Evolutionary conservation across 139 green algal genomes (phyloP).

Genomic region (Coccomyxa sp.): DNA sequence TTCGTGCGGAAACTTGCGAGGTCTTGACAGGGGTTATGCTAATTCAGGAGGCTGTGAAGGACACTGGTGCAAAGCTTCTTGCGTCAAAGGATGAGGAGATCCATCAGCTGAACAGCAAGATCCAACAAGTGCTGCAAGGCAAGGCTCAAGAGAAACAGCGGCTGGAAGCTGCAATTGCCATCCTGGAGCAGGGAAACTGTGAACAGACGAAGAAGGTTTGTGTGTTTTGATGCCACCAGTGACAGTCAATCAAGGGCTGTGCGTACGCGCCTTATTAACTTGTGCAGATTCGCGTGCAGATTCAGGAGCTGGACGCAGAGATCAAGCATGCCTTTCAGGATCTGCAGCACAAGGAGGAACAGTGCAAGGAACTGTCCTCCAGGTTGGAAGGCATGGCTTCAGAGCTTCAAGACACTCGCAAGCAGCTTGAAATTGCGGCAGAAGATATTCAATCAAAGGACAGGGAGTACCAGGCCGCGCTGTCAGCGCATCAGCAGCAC

Average conservation of each 20-base stretch:
- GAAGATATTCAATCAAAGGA: too few species aligned
- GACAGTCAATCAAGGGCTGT: neutral
- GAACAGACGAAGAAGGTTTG: neutral
- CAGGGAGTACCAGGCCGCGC: too few species aligned
- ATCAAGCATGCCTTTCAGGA: neutral
- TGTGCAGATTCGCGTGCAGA: neutral
- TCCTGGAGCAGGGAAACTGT: neutral
- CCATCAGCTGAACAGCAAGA: neutral
- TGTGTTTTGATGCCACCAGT: neutral
- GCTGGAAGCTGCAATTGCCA: neutral
- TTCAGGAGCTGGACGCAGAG: constrained; percentile 1
- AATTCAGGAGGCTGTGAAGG: too few species aligned
- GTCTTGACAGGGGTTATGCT: too few species aligned
- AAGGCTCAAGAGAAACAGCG: neutral
- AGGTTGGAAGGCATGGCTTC: neutral
- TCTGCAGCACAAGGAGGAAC: neutral
- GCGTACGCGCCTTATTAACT: too few species aligned
- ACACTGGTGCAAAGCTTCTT: too few species aligned
- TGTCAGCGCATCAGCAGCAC: too few species aligned
- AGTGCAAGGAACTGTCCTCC: neutral
- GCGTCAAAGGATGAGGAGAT: too few species aligned
- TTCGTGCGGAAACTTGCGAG: too few species aligned
- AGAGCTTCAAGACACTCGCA: neutral
- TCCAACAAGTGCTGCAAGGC: neutral
- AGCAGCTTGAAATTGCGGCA: neutral